Conservation (phyloP, 2,329 filamentous ascomycete species). For the Fusarium nurragi region DNA sequence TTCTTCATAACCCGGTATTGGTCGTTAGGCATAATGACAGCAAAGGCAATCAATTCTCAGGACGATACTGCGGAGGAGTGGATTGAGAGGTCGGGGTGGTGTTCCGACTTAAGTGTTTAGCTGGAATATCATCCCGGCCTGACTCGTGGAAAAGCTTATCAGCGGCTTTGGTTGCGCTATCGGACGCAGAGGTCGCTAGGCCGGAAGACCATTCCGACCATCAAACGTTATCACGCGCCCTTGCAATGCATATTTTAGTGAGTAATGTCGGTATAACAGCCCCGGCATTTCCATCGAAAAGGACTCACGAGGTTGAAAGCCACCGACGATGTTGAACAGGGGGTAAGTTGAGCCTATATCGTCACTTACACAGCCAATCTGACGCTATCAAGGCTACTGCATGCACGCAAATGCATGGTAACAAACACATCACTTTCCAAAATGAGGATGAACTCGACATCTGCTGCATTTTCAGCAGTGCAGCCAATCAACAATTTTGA, state of each 20-base stretch:
- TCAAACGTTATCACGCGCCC: background rate
- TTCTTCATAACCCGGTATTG: constrained; percentile 37
- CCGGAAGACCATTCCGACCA: constrained; percentile 12
- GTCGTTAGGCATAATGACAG: constrained; percentile 23
- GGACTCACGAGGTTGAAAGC: background rate
- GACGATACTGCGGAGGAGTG: background rate
- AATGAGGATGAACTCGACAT: constrained; percentile 24
- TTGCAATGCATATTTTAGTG: background rate
- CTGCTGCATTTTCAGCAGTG: constrained; percentile 38
- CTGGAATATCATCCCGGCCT: constrained; percentile 6
- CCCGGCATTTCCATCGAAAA: background rate
- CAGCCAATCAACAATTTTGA: constrained; percentile 38
- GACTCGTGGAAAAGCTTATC: constrained; percentile 15
- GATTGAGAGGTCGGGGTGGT: constrained; percentile 32
- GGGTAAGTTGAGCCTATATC: background rate
- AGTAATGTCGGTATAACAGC: constrained; percentile 19
- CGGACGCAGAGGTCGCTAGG: constrained; percentile 1
- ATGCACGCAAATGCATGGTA: background rate
- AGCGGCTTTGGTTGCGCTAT: constrained; percentile 29
- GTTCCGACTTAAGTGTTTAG: constrained; percentile 36
- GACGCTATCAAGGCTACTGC: background rate
- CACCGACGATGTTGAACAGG: background rate
- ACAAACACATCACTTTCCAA: background rate
- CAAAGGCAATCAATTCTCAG: background rate
- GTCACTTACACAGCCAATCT: background rate